Conservation (phyloP, 345 rosid species). For the Odontarrhena argentea region DNA sequence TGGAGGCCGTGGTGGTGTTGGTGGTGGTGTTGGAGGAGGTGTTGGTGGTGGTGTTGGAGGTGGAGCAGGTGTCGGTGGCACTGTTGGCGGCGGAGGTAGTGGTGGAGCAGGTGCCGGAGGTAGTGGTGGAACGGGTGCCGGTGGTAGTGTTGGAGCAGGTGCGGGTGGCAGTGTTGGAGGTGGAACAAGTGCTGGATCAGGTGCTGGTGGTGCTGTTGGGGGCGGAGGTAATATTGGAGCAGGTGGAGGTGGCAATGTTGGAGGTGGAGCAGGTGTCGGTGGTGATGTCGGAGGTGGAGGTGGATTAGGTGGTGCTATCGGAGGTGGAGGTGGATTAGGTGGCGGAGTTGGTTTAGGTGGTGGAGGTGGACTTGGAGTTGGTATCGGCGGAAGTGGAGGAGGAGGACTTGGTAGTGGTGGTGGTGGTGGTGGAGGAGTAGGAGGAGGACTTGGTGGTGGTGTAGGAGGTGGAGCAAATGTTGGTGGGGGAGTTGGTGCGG, state of each 20-base stretch:
- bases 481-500: constrained; percentile 38
- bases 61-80: constrained; percentile 33
- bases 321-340: constrained; percentile 5
- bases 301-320: constrained; percentile 7
- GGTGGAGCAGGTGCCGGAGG: constrained; percentile 35
- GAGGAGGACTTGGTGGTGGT: constrained; percentile 45
- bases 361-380: constrained; percentile 19
- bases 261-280: constrained; percentile 1
- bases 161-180: constrained; percentile 1
- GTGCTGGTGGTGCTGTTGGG: no score
- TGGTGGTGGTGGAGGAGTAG: constrained; percentile 36
- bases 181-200: neutral
- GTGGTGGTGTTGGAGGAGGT: constrained; percentile 3
- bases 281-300: neutral
- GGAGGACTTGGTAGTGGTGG: constrained; percentile 17
- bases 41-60: neutral
- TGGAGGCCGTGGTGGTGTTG: constrained; percentile 6
- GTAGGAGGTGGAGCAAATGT: constrained; percentile 19
- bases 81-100: constrained; percentile 21
- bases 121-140: constrained; percentile 29
- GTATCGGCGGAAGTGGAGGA: constrained; percentile 12
- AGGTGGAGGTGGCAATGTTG: no score
- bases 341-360: constrained; percentile 24
- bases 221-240: constrained; percentile 16
- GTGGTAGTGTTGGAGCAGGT: constrained; percentile 26